Percentiles rank a stretch among this genome's conserved stretches.
phyloP scores from a whole-genome alignment of 2,329 filamentous ascomycete species.

The Macrophomina phaseolina region DNA sequence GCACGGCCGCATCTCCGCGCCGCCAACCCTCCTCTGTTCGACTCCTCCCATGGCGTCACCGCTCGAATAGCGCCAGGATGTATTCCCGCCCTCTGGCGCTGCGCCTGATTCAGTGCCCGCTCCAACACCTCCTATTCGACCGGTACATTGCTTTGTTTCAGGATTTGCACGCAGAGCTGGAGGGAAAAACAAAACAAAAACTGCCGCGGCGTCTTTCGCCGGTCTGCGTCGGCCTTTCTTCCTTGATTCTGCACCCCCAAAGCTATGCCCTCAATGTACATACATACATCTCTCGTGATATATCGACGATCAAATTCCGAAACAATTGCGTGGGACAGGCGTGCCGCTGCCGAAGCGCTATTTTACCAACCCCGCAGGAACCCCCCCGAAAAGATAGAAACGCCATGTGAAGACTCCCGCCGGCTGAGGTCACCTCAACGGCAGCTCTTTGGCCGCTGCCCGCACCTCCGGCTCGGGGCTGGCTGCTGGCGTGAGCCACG shows the following conservation, averaged over 20 bases:
- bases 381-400: background rate
- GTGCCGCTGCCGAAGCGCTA: slow-evolving; percentile 1
- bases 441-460: slow-evolving; percentile 12
- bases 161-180: background rate
- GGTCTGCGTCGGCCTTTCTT: slow-evolving; percentile 11
- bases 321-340: slow-evolving; percentile 4
- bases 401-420: slow-evolving; percentile 10
- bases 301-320: slow-evolving; percentile 17
- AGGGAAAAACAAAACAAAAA: background rate
- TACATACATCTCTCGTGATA: slow-evolving; percentile 16
- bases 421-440: slow-evolving; percentile 21
- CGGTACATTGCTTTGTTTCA: background rate
- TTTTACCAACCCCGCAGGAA: background rate
- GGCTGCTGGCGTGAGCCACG: slow-evolving; percentile 46
- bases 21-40: background rate
- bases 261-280: background rate
- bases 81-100: background rate
- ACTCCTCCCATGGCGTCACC: slow-evolving; percentile 8
- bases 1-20: slow-evolving; percentile 23
- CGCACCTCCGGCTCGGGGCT: slow-evolving; percentile 38
- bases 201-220: background rate
- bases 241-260: slow-evolving; percentile 9
- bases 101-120: background rate
- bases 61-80: background rate
- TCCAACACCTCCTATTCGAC: background rate